A percentile compares a stretch with the other conserved stretches of the same genome.
phyloP scores from a whole-genome alignment of 2,329 filamentous ascomycete species.

The Colletotrichum shisoi region DNA sequence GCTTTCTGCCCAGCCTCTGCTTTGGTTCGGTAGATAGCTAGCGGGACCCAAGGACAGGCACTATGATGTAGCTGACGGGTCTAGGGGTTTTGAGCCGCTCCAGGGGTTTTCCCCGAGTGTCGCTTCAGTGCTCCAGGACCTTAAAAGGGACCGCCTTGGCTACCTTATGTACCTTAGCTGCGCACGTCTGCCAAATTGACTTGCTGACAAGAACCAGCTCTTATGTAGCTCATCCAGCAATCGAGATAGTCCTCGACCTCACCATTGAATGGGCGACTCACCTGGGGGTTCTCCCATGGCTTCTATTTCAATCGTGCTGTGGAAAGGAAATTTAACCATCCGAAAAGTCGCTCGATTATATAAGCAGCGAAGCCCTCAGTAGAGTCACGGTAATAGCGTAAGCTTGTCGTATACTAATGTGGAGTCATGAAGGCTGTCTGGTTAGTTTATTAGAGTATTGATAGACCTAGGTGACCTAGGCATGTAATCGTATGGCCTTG shows the following conservation, averaged over 20 bases:
- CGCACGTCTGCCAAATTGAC: too few relatives aligned
- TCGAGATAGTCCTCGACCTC: background rate
- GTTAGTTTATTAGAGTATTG: too few relatives aligned
- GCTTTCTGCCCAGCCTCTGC: background rate
- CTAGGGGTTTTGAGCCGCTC: slow-evolving; percentile 4
- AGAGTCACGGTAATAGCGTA: background rate
- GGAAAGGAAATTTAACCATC: too few relatives aligned
- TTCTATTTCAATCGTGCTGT: too few relatives aligned
- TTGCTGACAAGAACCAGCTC: too few relatives aligned
- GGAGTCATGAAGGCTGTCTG: background rate
- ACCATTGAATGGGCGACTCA: background rate
- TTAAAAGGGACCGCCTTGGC: background rate
- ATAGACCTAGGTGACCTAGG: background rate
- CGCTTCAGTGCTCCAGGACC: background rate
- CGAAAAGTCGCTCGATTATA: too few relatives aligned
- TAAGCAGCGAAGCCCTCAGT: too few relatives aligned
- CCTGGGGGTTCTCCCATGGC: too few relatives aligned
- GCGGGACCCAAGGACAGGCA: background rate
- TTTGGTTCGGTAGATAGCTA: background rate
- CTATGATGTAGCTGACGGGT: slow-evolving; percentile 27
- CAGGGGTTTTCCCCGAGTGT: background rate
- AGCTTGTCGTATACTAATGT: background rate
- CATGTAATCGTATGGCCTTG: background rate
- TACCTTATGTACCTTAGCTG: background rate
- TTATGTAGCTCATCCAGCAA: background rate